Evolutionary conservation across 768 basidiomycete species (phyloP), one percentile per base, ranked within the genome.

Genomic region (Hydnomerulius pinastri): DNA sequence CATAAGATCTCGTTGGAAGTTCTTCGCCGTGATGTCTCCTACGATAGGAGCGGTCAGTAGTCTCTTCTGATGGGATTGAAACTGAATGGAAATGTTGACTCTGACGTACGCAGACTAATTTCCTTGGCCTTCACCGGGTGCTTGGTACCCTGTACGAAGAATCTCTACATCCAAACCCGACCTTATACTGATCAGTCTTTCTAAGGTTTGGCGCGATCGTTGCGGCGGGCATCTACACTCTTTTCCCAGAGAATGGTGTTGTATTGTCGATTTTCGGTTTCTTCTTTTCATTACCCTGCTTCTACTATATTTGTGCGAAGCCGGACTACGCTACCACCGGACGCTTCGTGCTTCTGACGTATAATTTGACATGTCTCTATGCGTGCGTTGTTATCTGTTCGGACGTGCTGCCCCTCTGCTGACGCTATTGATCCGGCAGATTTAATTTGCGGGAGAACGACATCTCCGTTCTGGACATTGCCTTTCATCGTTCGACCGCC

Each of bases 231-330:
- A 74, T 89, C 6, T 97, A 89, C 69, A 74, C 82, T 0, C 57
- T 86, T 10, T 92, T 92, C 63, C 86, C 89, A 1, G 85, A 91
- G 30, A 80, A 92, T 43, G 77, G 90, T 0, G 65, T 84, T 27
- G 71, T 86, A 2, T 77, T 99, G 6, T 82, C 93, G 1, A 68
- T 90, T 28, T 87, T 93, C 54, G 96, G 97, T 0, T 90, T 93
- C 65, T 72, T 93, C 56, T 92, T 89, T 63, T 93, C 93, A 0
- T 73, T 97, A 7, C 97, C 96, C 15, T 98, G 96, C 67, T 98
- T 96, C 72, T 94, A 90, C 69, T 86, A 84, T 62, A 88, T 94
- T 54, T 80, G 97, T 29, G 80, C 83, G 0, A 83, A 82, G 51
- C 92, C 93, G 0, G 74, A 83, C 57, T 88, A 88, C 59, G 81